Evolutionary conservation across 73 alveolate genomes (phyloP), one percentile per base, ranked within the genome.

Genomic region (Tetrahymena borealis): DNA sequence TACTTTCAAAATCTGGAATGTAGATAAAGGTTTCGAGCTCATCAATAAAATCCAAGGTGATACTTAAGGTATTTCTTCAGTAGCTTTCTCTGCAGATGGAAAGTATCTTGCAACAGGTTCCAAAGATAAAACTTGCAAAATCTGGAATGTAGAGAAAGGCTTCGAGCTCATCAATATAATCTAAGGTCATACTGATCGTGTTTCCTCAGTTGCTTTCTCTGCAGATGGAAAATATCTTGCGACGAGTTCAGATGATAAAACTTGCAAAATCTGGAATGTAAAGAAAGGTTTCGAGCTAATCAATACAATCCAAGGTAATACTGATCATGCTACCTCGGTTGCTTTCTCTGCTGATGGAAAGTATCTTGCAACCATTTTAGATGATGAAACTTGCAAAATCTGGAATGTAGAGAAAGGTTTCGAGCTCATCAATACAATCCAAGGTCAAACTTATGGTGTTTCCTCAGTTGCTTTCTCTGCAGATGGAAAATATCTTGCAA

Each of bases 311-410:
- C 92, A 93, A 93, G 97, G 94, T 35, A 95, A 95, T 92, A 95
- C 90, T 90, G 93, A 90, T 78, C 94, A 95, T 90, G 93, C 92
- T 38, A 95, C 95, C 90, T 12, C 95, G 33, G 94, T 95, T 37
- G 37, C 94, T 92, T 95, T 95, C 92, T 91, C 96, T 39, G 95
- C 97, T 11, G 96, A 95, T 95, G 97, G 97, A 32, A 95, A 93
- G 94, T 95, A 95, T 95, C 94, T 95, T 78, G 91, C 94, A 90
- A 95, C 96, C 92, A 95, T 95, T 15, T 40, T 93, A 60, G 93
- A 93, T 90, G 97, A 95, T 92, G 40, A 93, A 2, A 95, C 92
- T 77, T 90, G 91, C 90, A 95, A 95, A 95, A 95, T 95, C 43
- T 39, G 43, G 43, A 39, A 39, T 39, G 43, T 39, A 39, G 43